A percentile compares a stretch with the other conserved stretches of the same genome.
phyloP scores from a whole-genome alignment of 2,329 filamentous ascomycete species.

The Stromatinia cepivora region DNA sequence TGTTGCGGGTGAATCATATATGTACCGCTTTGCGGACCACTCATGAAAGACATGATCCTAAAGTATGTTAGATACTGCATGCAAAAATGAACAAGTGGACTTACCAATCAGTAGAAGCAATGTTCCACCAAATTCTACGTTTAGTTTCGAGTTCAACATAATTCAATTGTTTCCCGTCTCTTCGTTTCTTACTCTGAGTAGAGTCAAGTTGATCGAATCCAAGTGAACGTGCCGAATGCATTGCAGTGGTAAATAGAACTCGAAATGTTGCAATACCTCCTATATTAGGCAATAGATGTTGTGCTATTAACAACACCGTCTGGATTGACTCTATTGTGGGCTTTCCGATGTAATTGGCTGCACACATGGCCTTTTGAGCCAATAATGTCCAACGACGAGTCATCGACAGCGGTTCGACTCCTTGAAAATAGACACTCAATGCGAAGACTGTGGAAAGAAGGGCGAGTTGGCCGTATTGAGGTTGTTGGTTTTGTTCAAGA shows the following conservation, averaged over 20 bases:
- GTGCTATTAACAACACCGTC: conserved; percentile 42
- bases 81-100: conserved; percentile 9
- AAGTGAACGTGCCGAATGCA: conserved; percentile 35
- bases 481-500: conserved; percentile 26
- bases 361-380: conserved; percentile 32
- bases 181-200: conserved; percentile 28
- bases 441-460: conserved; percentile 31
- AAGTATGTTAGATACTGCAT: conserved; percentile 22
- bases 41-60: conserved; percentile 42
- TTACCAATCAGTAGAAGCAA: conserved; percentile 44
- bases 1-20: conserved; percentile 44
- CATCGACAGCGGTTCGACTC: conserved; percentile 11
- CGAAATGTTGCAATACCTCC: conserved; percentile 42
- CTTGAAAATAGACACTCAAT: conserved; percentile 30
- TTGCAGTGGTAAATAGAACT: conserved; percentile 39
- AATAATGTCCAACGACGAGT: conserved; percentile 27
- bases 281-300: conserved; percentile 42
- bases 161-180: conserved; percentile 29
- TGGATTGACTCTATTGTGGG: conserved; percentile 44
- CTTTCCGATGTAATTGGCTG: conserved; percentile 35
- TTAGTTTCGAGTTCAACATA: conserved; percentile 42
- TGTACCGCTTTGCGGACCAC: conserved; percentile 42
- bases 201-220: conserved; percentile 32
- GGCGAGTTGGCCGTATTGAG: conserved; percentile 26
- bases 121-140: conserved; percentile 47